Evolutionary conservation across 108 stramenopile species (phyloP).

Genomic region (Bacterosira constricta): DNA sequence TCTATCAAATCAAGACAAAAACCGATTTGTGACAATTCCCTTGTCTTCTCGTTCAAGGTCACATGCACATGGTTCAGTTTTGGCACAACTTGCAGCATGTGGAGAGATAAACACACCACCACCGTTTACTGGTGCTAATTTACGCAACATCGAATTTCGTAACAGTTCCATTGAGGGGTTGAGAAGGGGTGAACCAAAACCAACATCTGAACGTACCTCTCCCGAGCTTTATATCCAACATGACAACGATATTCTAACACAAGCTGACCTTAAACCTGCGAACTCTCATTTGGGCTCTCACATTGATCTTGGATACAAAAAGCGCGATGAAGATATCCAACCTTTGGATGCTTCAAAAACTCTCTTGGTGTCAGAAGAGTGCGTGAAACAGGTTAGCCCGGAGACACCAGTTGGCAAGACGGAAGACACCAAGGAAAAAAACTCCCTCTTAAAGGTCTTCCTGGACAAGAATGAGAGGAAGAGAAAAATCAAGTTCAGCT

Average conservation of each 20-base stretch:
- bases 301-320: constrained; percentile 28
- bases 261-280: too few species aligned
- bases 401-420: not conserved
- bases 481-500: constrained; percentile 54
- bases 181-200: too few species aligned
- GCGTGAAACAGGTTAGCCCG: constrained; percentile 32
- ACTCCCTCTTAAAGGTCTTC: not conserved
- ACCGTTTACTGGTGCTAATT: not conserved
- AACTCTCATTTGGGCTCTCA: too few species aligned
- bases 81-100: not conserved
- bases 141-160: not conserved
- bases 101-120: constrained; percentile 6
- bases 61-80: constrained; percentile 12
- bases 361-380: not conserved
- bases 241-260: not conserved
- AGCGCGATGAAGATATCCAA: constrained; percentile 1
- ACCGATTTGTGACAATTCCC: not conserved
- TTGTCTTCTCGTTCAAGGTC: too few species aligned
- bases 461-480: constrained; percentile 38
- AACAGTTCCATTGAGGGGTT: not conserved
- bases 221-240: constrained; percentile 30
- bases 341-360: not conserved
- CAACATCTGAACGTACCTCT: not conserved
- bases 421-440: constrained; percentile 8
- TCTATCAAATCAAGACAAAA: constrained; percentile 17